phyloP scores from a whole-genome alignment of 768 basidiomycete species.

The Piloderma croceum region DNA sequence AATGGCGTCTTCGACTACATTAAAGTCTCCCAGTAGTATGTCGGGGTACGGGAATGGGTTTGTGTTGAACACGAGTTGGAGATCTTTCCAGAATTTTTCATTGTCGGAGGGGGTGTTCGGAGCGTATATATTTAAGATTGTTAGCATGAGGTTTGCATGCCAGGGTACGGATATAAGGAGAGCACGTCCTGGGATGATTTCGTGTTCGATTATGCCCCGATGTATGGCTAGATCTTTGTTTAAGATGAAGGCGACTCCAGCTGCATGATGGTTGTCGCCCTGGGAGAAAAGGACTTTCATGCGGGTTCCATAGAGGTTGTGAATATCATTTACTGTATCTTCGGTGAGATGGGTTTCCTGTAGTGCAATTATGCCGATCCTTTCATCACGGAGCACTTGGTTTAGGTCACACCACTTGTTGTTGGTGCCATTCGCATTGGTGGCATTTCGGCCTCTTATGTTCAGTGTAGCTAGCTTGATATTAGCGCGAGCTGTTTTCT shows the following conservation, averaged over 20 bases:
- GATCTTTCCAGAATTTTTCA: slow-evolving; percentile 11
- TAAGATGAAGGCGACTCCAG: slow-evolving; percentile 3
- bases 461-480: slow-evolving; percentile 7
- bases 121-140: slow-evolving; percentile 16
- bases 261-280: slow-evolving; percentile 4
- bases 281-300: slow-evolving; percentile 3
- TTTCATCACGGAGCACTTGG: slow-evolving; percentile 6
- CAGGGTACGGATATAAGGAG: slow-evolving; percentile 1
- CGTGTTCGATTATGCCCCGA: not conserved
- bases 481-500: too few species aligned
- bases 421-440: not conserved
- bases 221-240: slow-evolving; percentile 4
- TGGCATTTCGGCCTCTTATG: slow-evolving; percentile 9
- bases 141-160: slow-evolving; percentile 4
- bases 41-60: slow-evolving; percentile 7
- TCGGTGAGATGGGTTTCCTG: slow-evolving; percentile 13
- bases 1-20: slow-evolving; percentile 18
- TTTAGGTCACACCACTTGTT: slow-evolving; percentile 15
- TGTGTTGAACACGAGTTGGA: not conserved
- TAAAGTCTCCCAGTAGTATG: slow-evolving; percentile 21
- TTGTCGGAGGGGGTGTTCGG: slow-evolving; percentile 10
- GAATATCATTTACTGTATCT: slow-evolving; percentile 4
- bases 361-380: slow-evolving; percentile 9
- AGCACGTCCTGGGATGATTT: slow-evolving; percentile 4
- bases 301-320: not conserved